Base-by-base conservation (phyloP, 192 early-diverging fungal genomes). In the Entomortierella beljakovae region DNA sequence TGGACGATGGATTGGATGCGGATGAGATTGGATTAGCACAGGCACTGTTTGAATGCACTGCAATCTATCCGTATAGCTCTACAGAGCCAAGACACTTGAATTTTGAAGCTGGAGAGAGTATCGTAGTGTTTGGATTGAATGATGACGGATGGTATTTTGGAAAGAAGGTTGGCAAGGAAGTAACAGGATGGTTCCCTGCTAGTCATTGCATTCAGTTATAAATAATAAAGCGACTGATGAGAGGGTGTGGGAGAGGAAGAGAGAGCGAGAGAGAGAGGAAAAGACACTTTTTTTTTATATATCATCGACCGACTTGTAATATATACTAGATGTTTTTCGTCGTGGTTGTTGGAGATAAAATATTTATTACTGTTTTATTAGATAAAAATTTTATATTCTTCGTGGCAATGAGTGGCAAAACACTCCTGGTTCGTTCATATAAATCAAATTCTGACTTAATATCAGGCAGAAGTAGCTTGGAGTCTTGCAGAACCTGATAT, bases 91-190 rank as follows among this genome's bases (percentile, higher is more conserved):
- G 67, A 25, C 64, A 79, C 53, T 52, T 84, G 35, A 69, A 25
- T 2, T 84, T 84, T 73, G 68, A 81, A 37, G 67, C 59, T 22
- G 75, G 75, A 32, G 75, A 79, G 56, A 79, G 67, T 25, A 79
- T 79, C 23, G 38, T 79, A 26, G 75, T 79, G 28, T 79, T 79
- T 70, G 75, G 75, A 26, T 23, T 79, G 67, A 79, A 79, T 50
- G 75, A 79, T 2, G 62, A 79, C 8, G 74, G 74, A 7, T 79
- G 75, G 75, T 79, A 79, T 8, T 79, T 79, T 66, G 75, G 75
- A 5, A 79, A 79, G 42, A 79, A 79, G 67, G 75, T 79, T 40
- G 75, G 75, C 2, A 79, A 79, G 40, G 68, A 70, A 1, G 9
- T 33, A 1, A 70, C 61, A 11, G 75, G 75, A 18, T 79, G 75